A percentile compares a stretch with the other conserved stretches of the same genome.
These are phyloP conservation scores for Botrytis tulipae DNA, from an alignment of 2,329 filamentous ascomycete genomes.

Conservation along the genomic window DNA sequence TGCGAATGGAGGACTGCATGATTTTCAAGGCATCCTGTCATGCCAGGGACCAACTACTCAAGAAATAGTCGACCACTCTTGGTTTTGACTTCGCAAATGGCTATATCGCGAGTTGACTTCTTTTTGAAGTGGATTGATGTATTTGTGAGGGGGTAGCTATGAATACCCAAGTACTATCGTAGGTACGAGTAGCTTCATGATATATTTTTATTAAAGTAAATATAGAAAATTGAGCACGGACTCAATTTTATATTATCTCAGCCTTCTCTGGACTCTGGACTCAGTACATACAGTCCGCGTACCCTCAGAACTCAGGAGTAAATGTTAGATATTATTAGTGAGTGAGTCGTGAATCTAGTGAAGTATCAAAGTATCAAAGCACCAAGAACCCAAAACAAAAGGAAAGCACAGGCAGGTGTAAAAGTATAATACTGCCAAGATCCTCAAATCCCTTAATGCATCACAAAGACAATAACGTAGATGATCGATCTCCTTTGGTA, in stretches of 20 bases:
- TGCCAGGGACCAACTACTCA: background rate
- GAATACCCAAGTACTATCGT: background rate
- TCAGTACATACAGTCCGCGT: no score
- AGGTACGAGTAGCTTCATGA: background rate
- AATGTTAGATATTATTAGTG: background rate
- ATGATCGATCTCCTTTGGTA: slow-evolving; percentile 4
- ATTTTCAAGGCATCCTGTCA: slow-evolving; percentile 7
- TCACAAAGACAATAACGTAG: slow-evolving; percentile 13
- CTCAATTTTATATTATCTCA: background rate
- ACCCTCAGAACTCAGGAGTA: background rate
- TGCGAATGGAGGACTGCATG: slow-evolving; percentile 19
- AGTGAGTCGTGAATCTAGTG: slow-evolving; percentile 7
- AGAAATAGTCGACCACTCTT: background rate
- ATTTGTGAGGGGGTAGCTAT: background rate
- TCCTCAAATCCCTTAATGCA: background rate
- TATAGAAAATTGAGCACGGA: slow-evolving; percentile 14
- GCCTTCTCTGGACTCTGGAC: background rate
- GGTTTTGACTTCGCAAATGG: background rate
- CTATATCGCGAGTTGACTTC: background rate
- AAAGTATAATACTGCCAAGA: background rate
- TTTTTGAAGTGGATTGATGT: background rate
- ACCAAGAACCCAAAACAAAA: background rate
- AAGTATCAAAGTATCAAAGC: slow-evolving; percentile 1
- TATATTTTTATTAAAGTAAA: background rate
- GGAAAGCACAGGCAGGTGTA: background rate